Conservation (phyloP, 2,329 filamentous ascomycete genomes). For the Hypoxylon sp. region DNA sequence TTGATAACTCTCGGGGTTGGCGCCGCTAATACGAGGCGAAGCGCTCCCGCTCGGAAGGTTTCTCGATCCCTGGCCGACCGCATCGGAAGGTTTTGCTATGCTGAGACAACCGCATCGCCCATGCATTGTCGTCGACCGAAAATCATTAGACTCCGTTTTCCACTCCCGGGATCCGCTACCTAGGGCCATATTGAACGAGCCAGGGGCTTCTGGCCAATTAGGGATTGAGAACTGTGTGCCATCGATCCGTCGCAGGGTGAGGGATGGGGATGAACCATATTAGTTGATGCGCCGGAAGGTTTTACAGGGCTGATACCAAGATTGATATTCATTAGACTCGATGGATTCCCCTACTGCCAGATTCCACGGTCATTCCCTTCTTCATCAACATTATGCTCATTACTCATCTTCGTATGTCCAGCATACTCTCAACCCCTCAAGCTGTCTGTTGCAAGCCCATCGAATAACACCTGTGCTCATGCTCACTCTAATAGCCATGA, state of each 20-base stretch:
- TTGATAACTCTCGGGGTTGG: slow-evolving; percentile 6
- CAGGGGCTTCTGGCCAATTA: slow-evolving; percentile 11
- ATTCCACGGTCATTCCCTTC: background rate
- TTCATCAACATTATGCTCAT: background rate
- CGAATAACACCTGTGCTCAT: background rate
- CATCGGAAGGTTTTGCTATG: slow-evolving; percentile 32
- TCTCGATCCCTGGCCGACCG: slow-evolving; percentile 1
- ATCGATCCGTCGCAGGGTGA: no score
- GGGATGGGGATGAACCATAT: background rate
- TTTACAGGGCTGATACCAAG: slow-evolving; percentile 5
- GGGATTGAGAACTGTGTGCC: background rate
- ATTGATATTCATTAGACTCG: slow-evolving; percentile 10
- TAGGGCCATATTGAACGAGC: slow-evolving; percentile 1
- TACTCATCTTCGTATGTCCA: background rate
- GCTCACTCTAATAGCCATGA: background rate
- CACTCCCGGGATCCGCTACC: background rate
- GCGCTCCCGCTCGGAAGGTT: slow-evolving; percentile 34
- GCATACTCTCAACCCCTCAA: background rate
- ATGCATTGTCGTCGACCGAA: slow-evolving; percentile 10
- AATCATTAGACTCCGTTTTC: slow-evolving; percentile 10
- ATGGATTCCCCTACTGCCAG: background rate
- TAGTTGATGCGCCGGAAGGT: slow-evolving; percentile 23
- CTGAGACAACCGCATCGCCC: background rate
- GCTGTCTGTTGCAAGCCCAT: background rate
- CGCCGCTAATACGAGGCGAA: slow-evolving; percentile 18